A percentile compares a stretch with the other conserved stretches of the same genome.
These are phyloP conservation scores for Chaetoscypha palmicola DNA, from an alignment of 2,329 filamentous ascomycete genomes.

Conservation along the genomic window DNA sequence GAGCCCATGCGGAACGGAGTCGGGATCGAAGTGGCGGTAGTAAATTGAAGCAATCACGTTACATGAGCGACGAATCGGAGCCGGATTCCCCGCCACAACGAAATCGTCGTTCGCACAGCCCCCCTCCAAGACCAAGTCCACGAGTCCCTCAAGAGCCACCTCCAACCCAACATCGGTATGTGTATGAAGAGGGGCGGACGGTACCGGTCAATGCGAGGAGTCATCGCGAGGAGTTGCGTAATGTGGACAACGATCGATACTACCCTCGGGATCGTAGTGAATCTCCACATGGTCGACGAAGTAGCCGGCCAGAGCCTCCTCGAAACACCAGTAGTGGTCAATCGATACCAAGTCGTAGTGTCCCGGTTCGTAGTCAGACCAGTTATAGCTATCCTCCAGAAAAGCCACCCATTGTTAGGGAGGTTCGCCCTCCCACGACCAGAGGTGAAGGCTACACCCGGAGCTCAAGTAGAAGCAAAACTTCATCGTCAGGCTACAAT, in stretches of 20 bases:
- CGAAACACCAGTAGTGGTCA: conserved; percentile 7
- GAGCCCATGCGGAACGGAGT: conserved; percentile 10
- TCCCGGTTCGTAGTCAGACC: conserved; percentile 10
- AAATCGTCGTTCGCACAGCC: conserved; percentile 18
- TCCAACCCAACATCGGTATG: conserved; percentile 17
- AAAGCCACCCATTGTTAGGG: conserved; percentile 4
- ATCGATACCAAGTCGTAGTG: not conserved
- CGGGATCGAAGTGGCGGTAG: conserved; percentile 18
- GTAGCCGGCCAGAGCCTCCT: conserved; percentile 13
- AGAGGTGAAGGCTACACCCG: conserved; percentile 14
- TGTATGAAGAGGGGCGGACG: conserved; percentile 20
- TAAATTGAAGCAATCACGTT: conserved; percentile 17
- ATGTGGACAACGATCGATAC: conserved; percentile 13
- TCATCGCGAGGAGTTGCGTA: conserved; percentile 18
- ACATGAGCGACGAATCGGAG: conserved; percentile 20
- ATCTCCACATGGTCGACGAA: conserved; percentile 17
- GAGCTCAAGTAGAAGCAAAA: conserved; percentile 3
- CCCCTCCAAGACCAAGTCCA: conserved; percentile 6
- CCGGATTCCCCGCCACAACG: conserved; percentile 4
- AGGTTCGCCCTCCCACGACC: conserved; percentile 15
- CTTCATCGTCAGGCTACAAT: conserved; percentile 7
- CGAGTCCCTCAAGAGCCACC: conserved; percentile 10
- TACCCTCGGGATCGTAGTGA: conserved; percentile 21
- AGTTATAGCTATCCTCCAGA: conserved; percentile 18
- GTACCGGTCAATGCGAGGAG: conserved; percentile 12